Conservation (phyloP, 192 early-diverging fungal genomes). For the Phlyctochytrium bullatum region DNA sequence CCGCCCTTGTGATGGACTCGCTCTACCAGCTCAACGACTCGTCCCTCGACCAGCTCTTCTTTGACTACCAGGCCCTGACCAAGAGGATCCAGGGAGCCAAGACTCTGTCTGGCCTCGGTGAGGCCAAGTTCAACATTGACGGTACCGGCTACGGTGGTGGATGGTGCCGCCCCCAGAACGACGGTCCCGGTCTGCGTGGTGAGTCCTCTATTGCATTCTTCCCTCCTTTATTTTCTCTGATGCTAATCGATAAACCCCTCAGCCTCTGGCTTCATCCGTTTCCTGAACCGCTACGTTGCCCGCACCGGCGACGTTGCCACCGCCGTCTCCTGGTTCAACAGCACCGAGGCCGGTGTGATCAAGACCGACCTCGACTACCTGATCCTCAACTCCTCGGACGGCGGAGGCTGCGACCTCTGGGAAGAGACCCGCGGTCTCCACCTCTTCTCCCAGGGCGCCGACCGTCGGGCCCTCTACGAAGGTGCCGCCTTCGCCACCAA, state of each 20-base stretch:
- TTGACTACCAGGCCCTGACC: constrained; percentile 39
- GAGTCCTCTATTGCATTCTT: constrained; percentile 31
- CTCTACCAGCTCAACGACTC: constrained; percentile 3
- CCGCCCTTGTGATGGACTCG: constrained; percentile 12
- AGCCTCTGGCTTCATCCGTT: constrained; percentile 27
- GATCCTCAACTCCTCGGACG: constrained; percentile 4
- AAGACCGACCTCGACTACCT: constrained; percentile 64
- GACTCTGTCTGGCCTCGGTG: constrained; percentile 41
- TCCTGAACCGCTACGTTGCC: constrained; percentile 40
- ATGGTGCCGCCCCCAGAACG: constrained; percentile 72
- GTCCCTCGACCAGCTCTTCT: constrained; percentile 24
- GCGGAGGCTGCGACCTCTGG: constrained; percentile 63
- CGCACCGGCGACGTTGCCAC: constrained; percentile 22
- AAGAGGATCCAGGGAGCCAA: constrained; percentile 15
- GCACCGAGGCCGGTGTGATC: constrained; percentile 28
- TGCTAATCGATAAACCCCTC: too few relatives aligned
- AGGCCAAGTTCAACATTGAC: constrained; percentile 65
- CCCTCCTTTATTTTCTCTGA: too few relatives aligned
- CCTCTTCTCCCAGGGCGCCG: constrained; percentile 68
- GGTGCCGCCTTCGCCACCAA: constrained; percentile 53
- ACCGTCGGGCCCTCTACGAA: constrained; percentile 53
- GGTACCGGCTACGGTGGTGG: constrained; percentile 39
- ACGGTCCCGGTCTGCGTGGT: constrained; percentile 64
- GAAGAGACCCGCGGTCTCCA: constrained; percentile 71
- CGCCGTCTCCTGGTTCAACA: constrained; percentile 15